Evolutionary conservation across 257 asterid genomes (phyloP).

Genomic region (Striga asiatica): DNA sequence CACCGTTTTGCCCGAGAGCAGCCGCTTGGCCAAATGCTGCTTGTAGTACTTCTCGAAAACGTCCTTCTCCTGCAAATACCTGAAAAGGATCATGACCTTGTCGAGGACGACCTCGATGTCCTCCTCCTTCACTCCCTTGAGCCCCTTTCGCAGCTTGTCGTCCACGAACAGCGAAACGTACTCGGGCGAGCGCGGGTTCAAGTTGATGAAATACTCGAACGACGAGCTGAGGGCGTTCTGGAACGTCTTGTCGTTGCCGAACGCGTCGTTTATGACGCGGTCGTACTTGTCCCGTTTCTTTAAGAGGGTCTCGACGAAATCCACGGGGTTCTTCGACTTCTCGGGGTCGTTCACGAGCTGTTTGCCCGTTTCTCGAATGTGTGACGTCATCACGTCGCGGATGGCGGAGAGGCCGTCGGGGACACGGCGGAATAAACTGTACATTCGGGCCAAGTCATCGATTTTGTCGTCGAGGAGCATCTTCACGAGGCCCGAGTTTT

Average conservation of each 20-base stretch:
- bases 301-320: conserved; percentile 62
- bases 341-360: conserved; percentile 85
- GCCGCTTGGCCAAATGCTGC: conserved; percentile 57
- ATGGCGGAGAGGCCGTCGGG: conserved; percentile 52
- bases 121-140: conserved; percentile 51
- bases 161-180: conserved; percentile 53
- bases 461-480: conserved; percentile 69
- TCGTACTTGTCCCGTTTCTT: conserved; percentile 39
- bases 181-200: conserved; percentile 57
- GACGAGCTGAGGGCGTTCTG: conserved; percentile 55
- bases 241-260: conserved; percentile 51
- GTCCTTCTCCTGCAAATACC: conserved; percentile 64
- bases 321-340: conserved; percentile 72
- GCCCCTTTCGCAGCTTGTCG: conserved; percentile 47
- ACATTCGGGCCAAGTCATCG: conserved; percentile 78
- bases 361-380: conserved; percentile 74
- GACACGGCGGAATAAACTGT: conserved; percentile 57
- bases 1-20: conserved; percentile 42
- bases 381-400: conserved; percentile 74
- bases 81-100: conserved; percentile 57
- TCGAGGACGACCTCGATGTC: conserved; percentile 47
- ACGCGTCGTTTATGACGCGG: conserved; percentile 38
- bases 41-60: conserved; percentile 62
- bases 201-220: conserved; percentile 46
- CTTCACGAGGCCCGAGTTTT: conserved; percentile 71